phyloP scores from a whole-genome alignment of 1,284 basidiomycete genomes.

The Gomphus bonarii region DNA sequence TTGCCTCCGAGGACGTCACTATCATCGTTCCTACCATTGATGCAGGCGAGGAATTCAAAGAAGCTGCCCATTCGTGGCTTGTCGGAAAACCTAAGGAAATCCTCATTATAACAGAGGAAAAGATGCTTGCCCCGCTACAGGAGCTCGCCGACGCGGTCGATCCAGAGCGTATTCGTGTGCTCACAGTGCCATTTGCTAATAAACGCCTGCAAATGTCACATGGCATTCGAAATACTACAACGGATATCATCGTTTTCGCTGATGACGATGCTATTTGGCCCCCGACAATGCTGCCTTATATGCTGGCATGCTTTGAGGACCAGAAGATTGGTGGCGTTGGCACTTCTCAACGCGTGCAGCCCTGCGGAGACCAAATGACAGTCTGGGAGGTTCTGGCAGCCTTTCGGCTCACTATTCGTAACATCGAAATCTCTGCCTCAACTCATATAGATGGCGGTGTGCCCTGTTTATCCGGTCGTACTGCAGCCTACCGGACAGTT shows the following conservation, averaged over 20 bases:
- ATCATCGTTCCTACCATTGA: constrained; percentile 94
- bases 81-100: constrained; percentile 86
- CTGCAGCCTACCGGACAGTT: constrained; percentile 85
- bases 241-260: constrained; percentile 92
- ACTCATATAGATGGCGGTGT: constrained; percentile 90
- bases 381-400: constrained; percentile 92
- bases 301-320: constrained; percentile 88
- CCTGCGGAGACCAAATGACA: constrained; percentile 69
- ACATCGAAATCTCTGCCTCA: constrained; percentile 82
- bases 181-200: constrained; percentile 88
- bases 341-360: constrained; percentile 81
- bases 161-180: constrained; percentile 71
- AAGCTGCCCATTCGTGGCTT: constrained; percentile 86
- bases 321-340: constrained; percentile 88
- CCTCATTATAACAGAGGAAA: constrained; percentile 87
- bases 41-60: constrained; percentile 88
- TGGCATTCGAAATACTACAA: constrained; percentile 80
- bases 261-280: constrained; percentile 96
- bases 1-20: constrained; percentile 84
- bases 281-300: constrained; percentile 72
- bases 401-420: constrained; percentile 84
- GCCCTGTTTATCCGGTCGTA: constrained; percentile 84
- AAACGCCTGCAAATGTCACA: constrained; percentile 90
- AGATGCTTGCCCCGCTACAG: constrained; percentile 78
- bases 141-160: constrained; percentile 82